Base-by-base conservation (phyloP, 805 yeast species). In the Pichia eremophila region DNA sequence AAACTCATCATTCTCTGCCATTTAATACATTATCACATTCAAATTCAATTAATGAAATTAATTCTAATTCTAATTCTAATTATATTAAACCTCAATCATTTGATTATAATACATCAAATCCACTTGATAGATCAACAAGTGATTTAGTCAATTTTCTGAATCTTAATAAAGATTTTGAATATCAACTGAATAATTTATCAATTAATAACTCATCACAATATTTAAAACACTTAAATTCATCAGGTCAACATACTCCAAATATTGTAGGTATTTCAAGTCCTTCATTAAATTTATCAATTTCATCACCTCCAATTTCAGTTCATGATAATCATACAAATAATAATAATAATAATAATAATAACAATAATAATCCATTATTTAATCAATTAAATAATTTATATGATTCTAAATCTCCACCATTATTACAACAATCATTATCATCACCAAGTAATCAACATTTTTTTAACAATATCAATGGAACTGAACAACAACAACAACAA, bases 121-220 rank as follows among this genome's bases (percentile, higher is more conserved):
- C 51, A 27, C 25, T 46, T 28, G 43, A 46, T 34, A 49, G 45
- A 25, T 40, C 45, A 28, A 28, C 46, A 19, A 43, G 44, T 35
- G 54, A 51, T 46, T 41, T 50, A 22, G 39, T 41, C 25, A 45
- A 42, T 41, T 54, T 51, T 28, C 43, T 32, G 7, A 32, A 32
- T 32, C 3, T 56, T 14, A 53, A 56, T 40, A 55, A 54, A 22
- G 57, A 56, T 40, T 47, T 56, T 18, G 59, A 55, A 37, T 46
- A 48, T 31, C 57, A 54, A 35, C 37, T 56, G 35, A 46, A 49
- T 32, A 47, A 47, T 36, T 47, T 56, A 41, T 48, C 58, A 9
- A 47, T 56, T 19, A 52, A 44, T 28, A 41, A 45, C 19, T 38
- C 51, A 8, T 39, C 51, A 10, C 51, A 46, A 28, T 48, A 48